Conservation (phyloP, 1,284 basidiomycete species). For the Omphalotus olearius region DNA sequence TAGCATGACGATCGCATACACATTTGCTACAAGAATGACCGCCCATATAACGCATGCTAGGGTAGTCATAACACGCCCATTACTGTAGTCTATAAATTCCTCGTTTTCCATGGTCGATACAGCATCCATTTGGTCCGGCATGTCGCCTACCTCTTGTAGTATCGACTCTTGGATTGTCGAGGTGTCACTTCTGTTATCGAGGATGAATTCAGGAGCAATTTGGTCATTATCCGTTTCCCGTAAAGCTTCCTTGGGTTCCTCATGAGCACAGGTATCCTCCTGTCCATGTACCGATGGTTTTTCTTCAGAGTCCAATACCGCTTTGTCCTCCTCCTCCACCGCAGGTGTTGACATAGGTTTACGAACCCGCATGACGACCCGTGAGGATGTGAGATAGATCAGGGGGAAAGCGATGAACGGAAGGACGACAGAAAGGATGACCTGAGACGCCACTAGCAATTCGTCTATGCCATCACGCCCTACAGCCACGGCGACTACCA, state of each 20-base stretch:
- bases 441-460: conserved; percentile 86
- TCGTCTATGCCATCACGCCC: conserved; percentile 77
- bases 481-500: conserved; percentile 72
- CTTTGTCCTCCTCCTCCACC: background rate
- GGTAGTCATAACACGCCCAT: conserved; percentile 38
- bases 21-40: conserved; percentile 57
- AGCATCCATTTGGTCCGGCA: background rate
- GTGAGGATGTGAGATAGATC: conserved; percentile 52
- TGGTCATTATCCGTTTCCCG: background rate
- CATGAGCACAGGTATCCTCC: background rate
- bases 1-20: conserved; percentile 51
- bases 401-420: conserved; percentile 86
- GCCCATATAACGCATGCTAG: conserved; percentile 55
- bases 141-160: background rate
- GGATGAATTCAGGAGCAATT: background rate
- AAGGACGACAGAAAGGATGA: conserved; percentile 82
- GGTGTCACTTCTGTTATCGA: background rate
- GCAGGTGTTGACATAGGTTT: conserved; percentile 11
- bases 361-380: conserved; percentile 48
- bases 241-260: conserved; percentile 3
- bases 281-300: background rate
- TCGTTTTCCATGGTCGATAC: conserved; percentile 2
- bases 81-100: conserved; percentile 40
- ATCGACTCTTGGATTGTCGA: background rate
- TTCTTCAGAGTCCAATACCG: conserved; percentile 11